A percentile compares a stretch with the other conserved stretches of the same genome.
Evolutionary conservation across 345 rosid genomes (phyloP).

Genomic region (Dipteronia dyeriana): DNA sequence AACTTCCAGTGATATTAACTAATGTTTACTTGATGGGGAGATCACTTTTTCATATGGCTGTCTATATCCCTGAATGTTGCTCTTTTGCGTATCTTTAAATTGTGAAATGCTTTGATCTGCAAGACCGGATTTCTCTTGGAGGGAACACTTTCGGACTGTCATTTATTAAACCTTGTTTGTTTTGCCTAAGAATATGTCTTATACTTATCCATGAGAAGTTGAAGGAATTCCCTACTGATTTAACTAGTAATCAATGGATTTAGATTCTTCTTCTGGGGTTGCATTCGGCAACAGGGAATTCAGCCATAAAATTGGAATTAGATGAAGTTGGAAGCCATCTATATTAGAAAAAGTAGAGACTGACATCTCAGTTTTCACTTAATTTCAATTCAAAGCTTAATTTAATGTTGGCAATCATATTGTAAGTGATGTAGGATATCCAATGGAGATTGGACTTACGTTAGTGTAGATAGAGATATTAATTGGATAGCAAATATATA

Average conservation of each 20-base stretch:
- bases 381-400: neutral
- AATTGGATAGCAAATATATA: too few species aligned
- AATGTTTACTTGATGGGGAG: neutral
- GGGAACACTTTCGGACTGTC: neutral
- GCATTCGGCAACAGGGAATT: neutral
- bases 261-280: neutral
- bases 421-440: neutral
- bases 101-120: slow-evolving; percentile 1
- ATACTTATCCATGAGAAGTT: neutral
- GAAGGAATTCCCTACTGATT: neutral
- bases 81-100: neutral
- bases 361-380: neutral
- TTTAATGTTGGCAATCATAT: neutral
- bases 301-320: neutral
- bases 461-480: neutral
- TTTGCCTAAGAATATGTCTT: neutral
- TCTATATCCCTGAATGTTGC: neutral
- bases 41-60: neutral
- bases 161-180: neutral
- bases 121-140: neutral
- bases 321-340: neutral
- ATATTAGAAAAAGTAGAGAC: neutral
- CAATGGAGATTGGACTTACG: neutral
- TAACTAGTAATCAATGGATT: neutral
- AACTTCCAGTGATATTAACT: neutral